Evolutionary conservation across 1,284 basidiomycete genomes (phyloP).

Genomic region (Leccinum pseudoinsigne): DNA sequence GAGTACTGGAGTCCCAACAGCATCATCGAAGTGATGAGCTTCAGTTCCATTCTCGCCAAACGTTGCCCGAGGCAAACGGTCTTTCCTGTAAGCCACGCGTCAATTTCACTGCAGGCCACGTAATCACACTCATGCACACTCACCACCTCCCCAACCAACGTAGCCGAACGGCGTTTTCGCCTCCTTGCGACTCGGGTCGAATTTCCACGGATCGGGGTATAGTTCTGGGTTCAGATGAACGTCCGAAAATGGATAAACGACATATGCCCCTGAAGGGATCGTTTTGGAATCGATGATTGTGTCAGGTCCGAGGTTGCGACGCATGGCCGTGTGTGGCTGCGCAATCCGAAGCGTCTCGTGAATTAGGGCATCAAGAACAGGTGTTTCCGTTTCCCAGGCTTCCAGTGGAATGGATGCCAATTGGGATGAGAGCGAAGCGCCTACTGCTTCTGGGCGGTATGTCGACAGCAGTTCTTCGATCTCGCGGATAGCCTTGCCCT

Average conservation of each 20-base stretch:
- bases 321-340: slow-evolving; percentile 76
- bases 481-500: slow-evolving; percentile 53
- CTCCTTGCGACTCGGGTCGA: slow-evolving; percentile 59
- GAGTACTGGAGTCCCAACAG: slow-evolving; percentile 58
- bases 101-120: slow-evolving; percentile 17
- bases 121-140: slow-evolving; percentile 29
- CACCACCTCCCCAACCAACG: slow-evolving; percentile 77
- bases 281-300: slow-evolving; percentile 61
- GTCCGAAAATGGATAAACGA: slow-evolving; percentile 75
- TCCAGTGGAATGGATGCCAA: slow-evolving; percentile 64
- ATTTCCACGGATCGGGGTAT: slow-evolving; percentile 72
- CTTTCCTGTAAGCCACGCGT: slow-evolving; percentile 47
- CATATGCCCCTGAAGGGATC: slow-evolving; percentile 67
- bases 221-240: slow-evolving; percentile 68
- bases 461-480: slow-evolving; percentile 60
- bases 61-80: slow-evolving; percentile 68
- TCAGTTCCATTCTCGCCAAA: slow-evolving; percentile 69
- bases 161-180: slow-evolving; percentile 56
- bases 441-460: slow-evolving; percentile 31
- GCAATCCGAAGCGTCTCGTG: slow-evolving; percentile 73
- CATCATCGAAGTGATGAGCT: slow-evolving; percentile 64
- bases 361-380: slow-evolving; percentile 67
- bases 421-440: slow-evolving; percentile 42
- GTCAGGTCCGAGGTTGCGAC: slow-evolving; percentile 69
- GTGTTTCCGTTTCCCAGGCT: slow-evolving; percentile 65